phyloP scores from a whole-genome alignment of 1,284 basidiomycete genomes.

The Cystobasidiaceae sp. region DNA sequence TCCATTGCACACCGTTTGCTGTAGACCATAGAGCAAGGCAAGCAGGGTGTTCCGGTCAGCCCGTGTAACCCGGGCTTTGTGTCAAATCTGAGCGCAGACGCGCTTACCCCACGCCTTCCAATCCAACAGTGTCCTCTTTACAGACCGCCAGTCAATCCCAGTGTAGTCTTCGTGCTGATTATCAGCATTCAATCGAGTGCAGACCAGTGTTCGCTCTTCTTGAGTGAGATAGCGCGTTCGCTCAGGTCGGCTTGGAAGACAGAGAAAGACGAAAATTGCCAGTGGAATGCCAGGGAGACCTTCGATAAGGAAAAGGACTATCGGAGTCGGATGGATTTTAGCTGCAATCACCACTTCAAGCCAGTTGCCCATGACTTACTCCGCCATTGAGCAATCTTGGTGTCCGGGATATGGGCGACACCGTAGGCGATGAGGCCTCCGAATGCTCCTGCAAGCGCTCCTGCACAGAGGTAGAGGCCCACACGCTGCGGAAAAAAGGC shows the following conservation, averaged over 20 bases:
- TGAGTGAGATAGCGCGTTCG: slow-evolving; percentile 64
- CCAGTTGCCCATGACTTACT: slow-evolving; percentile 37
- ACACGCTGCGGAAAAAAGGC: background rate
- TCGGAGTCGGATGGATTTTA: slow-evolving; percentile 47
- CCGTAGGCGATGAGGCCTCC: slow-evolving; percentile 44
- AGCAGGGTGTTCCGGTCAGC: no score
- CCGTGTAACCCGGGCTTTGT: no score
- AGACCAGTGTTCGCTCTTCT: slow-evolving; percentile 59
- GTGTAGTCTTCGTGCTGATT: background rate
- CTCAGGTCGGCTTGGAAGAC: slow-evolving; percentile 73
- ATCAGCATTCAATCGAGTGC: background rate
- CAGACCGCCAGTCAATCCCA: background rate
- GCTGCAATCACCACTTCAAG: slow-evolving; percentile 42
- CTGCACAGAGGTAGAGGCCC: background rate
- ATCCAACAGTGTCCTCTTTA: background rate
- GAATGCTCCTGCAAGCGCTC: background rate
- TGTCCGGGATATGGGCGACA: slow-evolving; percentile 43
- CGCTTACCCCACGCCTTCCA: background rate
- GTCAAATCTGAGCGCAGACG: background rate
- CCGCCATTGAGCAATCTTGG: background rate
- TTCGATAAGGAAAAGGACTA: slow-evolving; percentile 70
- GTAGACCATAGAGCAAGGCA: no score
- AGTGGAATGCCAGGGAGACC: slow-evolving; percentile 63
- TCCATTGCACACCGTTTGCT: no score
- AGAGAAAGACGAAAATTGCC: slow-evolving; percentile 59